Percentiles rank a stretch among this genome's conserved stretches.
phyloP scores from a whole-genome alignment of 1,139 yeast species.

The Kluyveromyces marxianus region DNA sequence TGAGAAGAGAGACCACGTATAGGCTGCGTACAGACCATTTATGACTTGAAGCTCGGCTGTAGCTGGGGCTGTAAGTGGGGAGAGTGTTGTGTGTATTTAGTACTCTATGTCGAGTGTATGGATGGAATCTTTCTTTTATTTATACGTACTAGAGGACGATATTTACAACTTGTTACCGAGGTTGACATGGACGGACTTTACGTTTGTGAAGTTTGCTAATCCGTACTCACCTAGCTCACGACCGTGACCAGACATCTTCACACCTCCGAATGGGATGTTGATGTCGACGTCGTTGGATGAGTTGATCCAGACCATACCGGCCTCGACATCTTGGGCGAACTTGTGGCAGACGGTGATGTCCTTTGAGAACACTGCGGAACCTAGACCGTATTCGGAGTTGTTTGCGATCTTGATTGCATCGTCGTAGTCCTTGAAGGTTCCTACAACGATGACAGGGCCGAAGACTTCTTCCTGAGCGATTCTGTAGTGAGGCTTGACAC shows the following conservation, averaged over 20 bases:
- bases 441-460: conserved; percentile 75
- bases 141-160: too few relatives aligned
- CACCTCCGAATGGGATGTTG: conserved; percentile 74
- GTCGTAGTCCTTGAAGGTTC: conserved; percentile 60
- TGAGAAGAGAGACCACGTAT: too few relatives aligned
- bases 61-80: too few relatives aligned
- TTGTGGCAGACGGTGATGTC: conserved; percentile 50
- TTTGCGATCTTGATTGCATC: conserved; percentile 66
- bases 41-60: too few relatives aligned
- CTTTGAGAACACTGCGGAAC: conserved; percentile 68
- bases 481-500: conserved; percentile 48
- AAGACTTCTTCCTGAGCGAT: conserved; percentile 69
- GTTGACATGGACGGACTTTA: conserved; percentile 71
- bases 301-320: conserved; percentile 82
- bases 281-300: conserved; percentile 68
- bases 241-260: conserved; percentile 74
- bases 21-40: too few relatives aligned
- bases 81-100: too few relatives aligned
- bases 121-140: too few relatives aligned
- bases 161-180: conserved; percentile 10
- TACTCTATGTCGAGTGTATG: too few relatives aligned
- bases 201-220: conserved; percentile 62
- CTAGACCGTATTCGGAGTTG: conserved; percentile 64
- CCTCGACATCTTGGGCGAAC: conserved; percentile 55
- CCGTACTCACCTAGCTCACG: conserved; percentile 83